phyloP scores from a whole-genome alignment of 2,329 filamentous ascomycete genomes.

The Colletotrichum incanum region DNA sequence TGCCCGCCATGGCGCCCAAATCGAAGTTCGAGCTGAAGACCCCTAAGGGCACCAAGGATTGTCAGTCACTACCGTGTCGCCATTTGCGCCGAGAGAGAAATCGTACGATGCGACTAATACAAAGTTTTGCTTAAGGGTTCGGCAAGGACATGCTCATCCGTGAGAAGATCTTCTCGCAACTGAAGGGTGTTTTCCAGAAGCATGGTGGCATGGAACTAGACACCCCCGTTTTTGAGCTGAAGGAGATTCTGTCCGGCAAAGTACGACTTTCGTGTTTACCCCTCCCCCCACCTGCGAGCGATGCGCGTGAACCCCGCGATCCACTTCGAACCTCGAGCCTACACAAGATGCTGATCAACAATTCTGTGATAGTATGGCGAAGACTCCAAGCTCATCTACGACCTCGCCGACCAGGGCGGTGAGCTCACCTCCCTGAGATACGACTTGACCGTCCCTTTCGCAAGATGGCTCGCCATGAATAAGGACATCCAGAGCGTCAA shows the following conservation, averaged over 20 bases:
- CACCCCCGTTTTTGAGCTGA: conserved; percentile 88
- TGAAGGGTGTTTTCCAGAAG: conserved; percentile 85
- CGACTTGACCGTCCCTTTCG: conserved; percentile 91
- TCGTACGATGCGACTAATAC: conserved; percentile 36
- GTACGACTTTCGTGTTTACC: conserved; percentile 27
- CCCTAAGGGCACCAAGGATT: conserved; percentile 93
- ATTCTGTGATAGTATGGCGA: conserved; percentile 68
- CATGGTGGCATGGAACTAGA: conserved; percentile 86
- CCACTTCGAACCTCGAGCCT: conserved; percentile 16
- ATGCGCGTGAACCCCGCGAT: conserved; percentile 32
- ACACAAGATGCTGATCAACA: conserved; percentile 18
- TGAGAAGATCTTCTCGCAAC: conserved; percentile 84
- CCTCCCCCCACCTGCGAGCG: conserved; percentile 24
- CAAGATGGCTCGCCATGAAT: conserved; percentile 95
- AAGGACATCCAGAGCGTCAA: conserved; percentile 86
- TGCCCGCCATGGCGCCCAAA: conserved; percentile 57
- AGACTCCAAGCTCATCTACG: conserved; percentile 80
- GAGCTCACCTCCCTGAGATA: conserved; percentile 85
- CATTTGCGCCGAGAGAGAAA: conserved; percentile 31
- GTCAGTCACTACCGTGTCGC: conserved; percentile 55
- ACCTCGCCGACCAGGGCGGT: conserved; percentile 86
- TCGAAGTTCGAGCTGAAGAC: conserved; percentile 83
- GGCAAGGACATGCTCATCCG: conserved; percentile 85
- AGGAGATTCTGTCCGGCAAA: conserved; percentile 89
- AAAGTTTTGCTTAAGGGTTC: conserved; percentile 64